Evolutionary conservation across 176 grass and related monocot genomes (phyloP), one percentile per base, ranked within the genome.

Genomic region (Alopecurus myosuroides): DNA sequence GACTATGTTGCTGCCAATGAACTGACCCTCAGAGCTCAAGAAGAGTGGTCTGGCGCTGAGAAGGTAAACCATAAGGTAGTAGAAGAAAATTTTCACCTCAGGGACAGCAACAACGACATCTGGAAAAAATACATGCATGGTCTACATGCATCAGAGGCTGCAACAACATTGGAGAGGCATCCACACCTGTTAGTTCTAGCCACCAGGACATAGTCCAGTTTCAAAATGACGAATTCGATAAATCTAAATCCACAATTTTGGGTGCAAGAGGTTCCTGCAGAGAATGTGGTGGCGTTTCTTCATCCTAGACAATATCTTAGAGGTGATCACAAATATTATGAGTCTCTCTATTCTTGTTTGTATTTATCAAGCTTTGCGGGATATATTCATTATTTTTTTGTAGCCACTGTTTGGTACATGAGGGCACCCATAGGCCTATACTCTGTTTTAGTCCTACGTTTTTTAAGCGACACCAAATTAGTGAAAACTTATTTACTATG

Each of bases 81-180:
- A 18, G 77, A 88, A 46, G 85, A 94, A 87, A 97, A 92, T 71
- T 81, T 94, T 39, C 74, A 28, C 29, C 45, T 90, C 30, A 90
- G 88, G 74, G 94, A 97, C 85, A 77, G 40, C 36, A 86, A 69
- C 40, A 94, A 92, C 65, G 89, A 90, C 70, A 70, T 87, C 19
- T 94, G 85, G 81, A 90, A 92, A 40, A 66, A 94, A 30, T 89
- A 97, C 76, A 82, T 97, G 36, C 94, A 97, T 66, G 92, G 94
- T 42, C 79, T 97, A 10, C 94, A 97, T 85, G 94, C 94, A 78
- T 85, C 82, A 74, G 91, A 97, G 87, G 89, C 94, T 71, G 85
- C 88, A 23, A 30, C 14, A 13, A 77, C 75, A 52, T 62, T 97
- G 46, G 79, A 88, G 83, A 72, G 77, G 70, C 92, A 78, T 85